phyloP scores from a whole-genome alignment of 495 filamentous ascomycete species.

The Patellaria atrata region DNA sequence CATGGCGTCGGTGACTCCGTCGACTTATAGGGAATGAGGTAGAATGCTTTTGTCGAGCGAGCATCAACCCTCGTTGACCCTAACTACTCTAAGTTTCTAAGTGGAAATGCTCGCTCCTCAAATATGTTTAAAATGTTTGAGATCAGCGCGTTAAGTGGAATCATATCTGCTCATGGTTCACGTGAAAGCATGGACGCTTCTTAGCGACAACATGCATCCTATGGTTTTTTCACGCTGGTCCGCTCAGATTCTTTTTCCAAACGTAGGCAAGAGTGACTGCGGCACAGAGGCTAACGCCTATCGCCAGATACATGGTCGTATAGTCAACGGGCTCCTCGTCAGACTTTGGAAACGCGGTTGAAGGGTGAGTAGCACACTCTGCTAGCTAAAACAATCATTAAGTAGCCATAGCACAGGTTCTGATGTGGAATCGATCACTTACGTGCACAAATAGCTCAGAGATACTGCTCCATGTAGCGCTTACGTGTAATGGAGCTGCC shows the following conservation, averaged over 20 bases:
- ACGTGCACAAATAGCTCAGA: constrained; percentile 72
- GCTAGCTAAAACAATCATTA: constrained; percentile 39
- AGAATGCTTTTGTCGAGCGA: too few relatives aligned
- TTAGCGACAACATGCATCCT: too few relatives aligned
- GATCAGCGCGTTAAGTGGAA: too few relatives aligned
- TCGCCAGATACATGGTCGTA: constrained; percentile 69
- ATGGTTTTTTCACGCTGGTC: too few relatives aligned
- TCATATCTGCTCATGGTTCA: too few relatives aligned
- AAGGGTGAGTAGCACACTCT: constrained; percentile 81
- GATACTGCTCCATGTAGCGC: constrained; percentile 80
- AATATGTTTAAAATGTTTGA: too few relatives aligned
- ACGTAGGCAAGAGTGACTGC: constrained; percentile 70
- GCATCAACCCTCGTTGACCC: too few relatives aligned
- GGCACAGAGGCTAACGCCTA: constrained; percentile 68
- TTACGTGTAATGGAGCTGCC: constrained; percentile 81
- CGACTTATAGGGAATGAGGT: too few relatives aligned
- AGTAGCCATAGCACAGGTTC: constrained; percentile 22
- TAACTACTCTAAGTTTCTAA: too few relatives aligned
- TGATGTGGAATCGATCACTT: constrained; percentile 8
- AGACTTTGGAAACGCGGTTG: constrained; percentile 69
- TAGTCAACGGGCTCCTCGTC: constrained; percentile 72
- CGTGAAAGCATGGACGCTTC: too few relatives aligned
- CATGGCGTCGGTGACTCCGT: too few relatives aligned
- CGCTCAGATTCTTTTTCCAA: constrained; percentile 35
- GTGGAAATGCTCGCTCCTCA: too few relatives aligned